Evolutionary conservation across 1,139 yeast genomes (phyloP), one percentile per base, ranked within the genome.

Genomic region (Yamadazyma sp.): DNA sequence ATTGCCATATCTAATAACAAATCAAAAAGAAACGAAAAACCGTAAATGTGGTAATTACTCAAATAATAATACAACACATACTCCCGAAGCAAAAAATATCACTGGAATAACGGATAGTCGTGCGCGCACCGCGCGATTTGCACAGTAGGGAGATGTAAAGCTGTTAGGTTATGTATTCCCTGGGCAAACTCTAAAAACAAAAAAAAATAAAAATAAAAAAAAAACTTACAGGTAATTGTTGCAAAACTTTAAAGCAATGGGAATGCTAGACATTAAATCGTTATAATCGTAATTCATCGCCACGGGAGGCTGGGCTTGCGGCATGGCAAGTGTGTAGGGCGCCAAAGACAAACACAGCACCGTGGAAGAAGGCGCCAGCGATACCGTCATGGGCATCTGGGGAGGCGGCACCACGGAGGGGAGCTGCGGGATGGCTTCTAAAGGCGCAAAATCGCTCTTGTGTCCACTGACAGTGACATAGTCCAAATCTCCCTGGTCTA

Each of bases 191-290:
- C 22, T 20, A 20, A 27, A 27, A 28, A 16, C n/a, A n/a, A 28
- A 16, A 16, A 12, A 28, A 28, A 28, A 17, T 15, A 28, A 16
- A 28, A 28, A 12, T n/a, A 16, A 28, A 28, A 28, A 28, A 28
- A 17, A 6, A 27, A 34, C 17, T 34, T 28, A 34, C 37, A 34
- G 31, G 37, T 28, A 34, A 34, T 34, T 34, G 37, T 34, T 34
- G 37, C 37, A 34, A 34, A 34, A 34, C 16, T 18, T 20, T 18
- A 18, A 17, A 25, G 29, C 30, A 24, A 22, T 17, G 4, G 37
- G 32, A 34, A 34, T 27, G 37, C 32, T 18, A 34, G 37, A 25
- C 37, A 20, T 34, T 32, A 32, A 30, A 16, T 30, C 22, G 12
- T 30, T 16, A 16, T 32, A n/a, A 8, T 34, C 37, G 18, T 34